Base-by-base conservation (phyloP, 1,139 yeast species). In the Diutina mesorugosa region DNA sequence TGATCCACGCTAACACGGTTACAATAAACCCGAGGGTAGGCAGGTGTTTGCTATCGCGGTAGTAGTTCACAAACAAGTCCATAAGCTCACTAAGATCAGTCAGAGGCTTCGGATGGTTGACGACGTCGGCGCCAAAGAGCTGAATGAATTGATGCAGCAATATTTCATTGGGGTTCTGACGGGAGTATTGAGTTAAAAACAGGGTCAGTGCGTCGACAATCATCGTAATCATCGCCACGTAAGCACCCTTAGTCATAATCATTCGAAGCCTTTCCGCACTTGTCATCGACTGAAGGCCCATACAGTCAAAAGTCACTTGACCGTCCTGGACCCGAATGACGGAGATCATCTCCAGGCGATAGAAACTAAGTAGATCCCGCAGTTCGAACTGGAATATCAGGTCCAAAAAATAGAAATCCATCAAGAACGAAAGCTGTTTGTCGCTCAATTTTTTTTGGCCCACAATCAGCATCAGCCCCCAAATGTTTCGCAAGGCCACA, bases 201-300 rank as follows among this genome's bases (percentile, higher is more conserved):
- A 65, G 68, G 38, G 72, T 61, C 4, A 72, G 60, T 52, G 73
- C 77, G 52, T 72, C 74, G 3, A 73, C 63, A 1, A 74, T 64
- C 18, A 74, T 57, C 1, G 69, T 65, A 21, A 74, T 60, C 67
- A 74, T 67, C 45, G 69, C 64, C 51, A 73, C 58, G 58, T 67
- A 73, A 0, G 71, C 59, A 0, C 75, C 74, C 55, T 65, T 67
- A 9, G 67, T 55, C 8, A 60, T 59, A 38, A 68, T 59, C n/a
- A 61, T 63, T 5, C 60, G 53, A n/a, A 50, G 45, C 53, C 32
- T 50, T 5, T 18, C n/a, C 4, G 32, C 14, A 18, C 45, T 45
- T 2, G 53, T 14, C 41, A 38, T 38, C n/a, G 45, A 45, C 53
- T 32, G 32, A 3, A 50, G 16, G 6, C 28, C 41, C 53, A 50